Base-by-base conservation (phyloP, 1,284 basidiomycete species). In the Xanthoconium separans region DNA sequence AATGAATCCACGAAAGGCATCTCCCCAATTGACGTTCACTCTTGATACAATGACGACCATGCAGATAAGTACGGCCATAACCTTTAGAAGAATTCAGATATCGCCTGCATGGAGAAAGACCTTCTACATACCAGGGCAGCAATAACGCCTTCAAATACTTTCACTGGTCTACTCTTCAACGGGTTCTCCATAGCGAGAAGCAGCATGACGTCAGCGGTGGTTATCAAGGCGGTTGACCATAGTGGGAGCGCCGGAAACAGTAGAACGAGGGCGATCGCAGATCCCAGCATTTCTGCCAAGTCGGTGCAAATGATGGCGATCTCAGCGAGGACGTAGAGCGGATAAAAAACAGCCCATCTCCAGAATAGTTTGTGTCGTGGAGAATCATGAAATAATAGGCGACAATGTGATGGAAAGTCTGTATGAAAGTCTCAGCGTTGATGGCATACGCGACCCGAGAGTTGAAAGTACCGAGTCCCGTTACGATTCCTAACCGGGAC, bases 1-100 rank as follows among this genome's bases (percentile, higher is more conserved):
- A 12, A 98, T 63, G 64, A 84, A 95, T 11, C 95, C 95, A n/a
- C 83, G 65, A 69, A 98, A 96, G 1, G 90, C 89, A 31, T 75
- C 73, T 16, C 75, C 79, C 95, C 94, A 97, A 36, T 86, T 65
- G 0, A 95, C 85, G 43, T 82, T 62, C 22, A 94, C 81, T 65
- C 82, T 84, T 30, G 87, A 79, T 46, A 96, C 84, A 55, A 98
- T 82, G 43, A 94, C 76, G 43, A 84, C 78, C 78, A 97, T 94
- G 67, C 89, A 93, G 16, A 90, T 76, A 27, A 96, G 78, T 0
- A 95, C 91, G 2, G 83, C 81, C 20, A 95, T 64, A 11, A 95
- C 90, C 89, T 92, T 33, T 7, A 48, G 3, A 42, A 20, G 15
- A 4, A 43, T 44, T 58, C 15, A 59, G 44, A 27, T 27, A 30